Conservation (phyloP, 495 filamentous ascomycete genomes). For the Penicillium soppii region DNA sequence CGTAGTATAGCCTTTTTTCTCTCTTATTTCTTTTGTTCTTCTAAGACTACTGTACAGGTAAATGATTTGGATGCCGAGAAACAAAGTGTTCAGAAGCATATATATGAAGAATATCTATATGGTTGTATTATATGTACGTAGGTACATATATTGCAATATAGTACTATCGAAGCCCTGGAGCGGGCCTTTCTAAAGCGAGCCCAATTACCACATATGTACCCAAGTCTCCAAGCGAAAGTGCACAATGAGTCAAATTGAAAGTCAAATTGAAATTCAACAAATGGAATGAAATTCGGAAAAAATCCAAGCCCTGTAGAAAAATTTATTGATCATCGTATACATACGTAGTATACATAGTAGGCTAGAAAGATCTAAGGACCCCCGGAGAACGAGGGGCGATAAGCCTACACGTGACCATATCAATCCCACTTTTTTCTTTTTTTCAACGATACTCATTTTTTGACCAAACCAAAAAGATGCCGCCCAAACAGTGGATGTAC, state of each 20-base stretch:
- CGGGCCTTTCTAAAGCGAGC: conserved; percentile 2
- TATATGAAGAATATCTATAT: no score
- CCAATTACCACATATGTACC: conserved; percentile 4
- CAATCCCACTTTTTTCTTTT: conserved; percentile 36
- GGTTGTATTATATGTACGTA: no score
- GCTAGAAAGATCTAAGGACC: conserved; percentile 14
- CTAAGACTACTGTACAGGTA: not conserved
- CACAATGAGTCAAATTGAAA: conserved; percentile 1
- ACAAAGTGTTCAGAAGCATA: no score
- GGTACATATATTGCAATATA: not conserved
- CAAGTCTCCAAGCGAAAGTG: conserved; percentile 8
- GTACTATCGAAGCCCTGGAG: not conserved
- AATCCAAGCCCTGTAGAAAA: not conserved
- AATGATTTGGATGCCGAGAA: no score
- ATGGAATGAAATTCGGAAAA: not conserved
- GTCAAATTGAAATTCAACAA: not conserved
- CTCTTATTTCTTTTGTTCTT: not conserved
- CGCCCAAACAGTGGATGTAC: conserved; percentile 84
- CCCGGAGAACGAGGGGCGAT: conserved; percentile 31
- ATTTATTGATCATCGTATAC: not conserved
- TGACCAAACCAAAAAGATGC: conserved; percentile 57
- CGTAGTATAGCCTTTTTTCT: not conserved
- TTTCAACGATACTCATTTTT: conserved; percentile 19
- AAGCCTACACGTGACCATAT: conserved; percentile 39
- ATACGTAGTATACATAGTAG: conserved; percentile 6